Evolutionary conservation across 495 filamentous ascomycete species (phyloP), one percentile per base, ranked within the genome.

Genomic region (Clavariopsis aquatica): DNA sequence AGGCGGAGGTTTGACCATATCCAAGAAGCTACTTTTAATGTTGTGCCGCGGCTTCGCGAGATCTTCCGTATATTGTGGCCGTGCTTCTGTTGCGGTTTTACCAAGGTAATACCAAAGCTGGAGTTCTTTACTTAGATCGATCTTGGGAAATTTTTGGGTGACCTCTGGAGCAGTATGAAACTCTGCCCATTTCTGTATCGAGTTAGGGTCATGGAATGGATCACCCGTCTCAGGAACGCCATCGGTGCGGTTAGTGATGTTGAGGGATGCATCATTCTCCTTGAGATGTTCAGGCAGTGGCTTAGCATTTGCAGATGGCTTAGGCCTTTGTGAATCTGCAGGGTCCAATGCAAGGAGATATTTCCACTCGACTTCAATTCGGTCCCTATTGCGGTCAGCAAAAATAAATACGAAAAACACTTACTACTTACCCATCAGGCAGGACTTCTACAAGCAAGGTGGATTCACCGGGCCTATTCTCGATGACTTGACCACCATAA

Each of bases 91-190:
- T 49, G 93, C 97, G 52, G 81, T 84, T 70, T 85, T 83, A 19
- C 90, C 90, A 66, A 98, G 81, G 75, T 97, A 98, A 76, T 90
- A 85, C 93, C 93, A 98, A 58, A 96, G 76, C 68, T 89, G 86
- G 60, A 92, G 84, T 10, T 84, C 79, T 72, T 86, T 85, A 64
- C 76, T 71, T 20, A 96, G 70, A 69, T 93, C 84, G 53, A 94
- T 79, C 70, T 82, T 80, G 61, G 77, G 76, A 77, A 89, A 80
- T 58, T 78, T 72, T 71, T 81, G 81, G n/a, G 64, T 71, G 28
- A 69, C 76, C 54, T 80, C 74, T 60, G 71, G 79, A 71, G 83
- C 56, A 57, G 81, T 80, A 71, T 90, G 82, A 72, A 96, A 96
- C 75, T 96, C 92, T 49, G 88, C 84, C 92, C 92, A 97, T 55